Base-by-base conservation (phyloP, 768 basidiomycete genomes). In the Mycena olivaceomarginata region DNA sequence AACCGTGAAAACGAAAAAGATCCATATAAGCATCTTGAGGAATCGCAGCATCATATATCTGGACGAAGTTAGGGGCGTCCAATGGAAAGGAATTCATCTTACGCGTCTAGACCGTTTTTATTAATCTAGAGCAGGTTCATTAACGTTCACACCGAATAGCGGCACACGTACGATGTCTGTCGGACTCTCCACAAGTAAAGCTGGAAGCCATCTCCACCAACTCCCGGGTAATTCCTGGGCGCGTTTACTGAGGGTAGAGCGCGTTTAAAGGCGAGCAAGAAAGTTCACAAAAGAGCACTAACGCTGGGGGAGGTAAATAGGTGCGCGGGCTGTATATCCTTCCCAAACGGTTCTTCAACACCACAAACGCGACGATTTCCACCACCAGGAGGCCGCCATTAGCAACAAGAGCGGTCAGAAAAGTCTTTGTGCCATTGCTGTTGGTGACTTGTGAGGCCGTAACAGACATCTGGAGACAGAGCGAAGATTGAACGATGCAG, bases 101-200 rank as follows among this genome's bases (percentile, higher is more conserved):
- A 94, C 82, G 94, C 93, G 83, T 95, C 94, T 69, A 93, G 86
- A 0, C 92, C 92, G 84, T 93, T 93, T 82, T 91, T 91, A 20
- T 86, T 82, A 76, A 91, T 92, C 91, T 91, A 68, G 20, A 73
- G 70, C 46, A 39, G 63, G 31, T 43, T 62, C 41, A 57, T 45
- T 68, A 43, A 7, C 12, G 45, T 31, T n/a, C 62, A 46, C 25
- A 20, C 10, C 18, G 18, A 41, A 46, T 25, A 39, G 12, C 67
- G 62, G 11, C 12, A 53, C 9, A 64, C 89, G 46, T 79, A 90
- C 90, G 70, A 91, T 89, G 37, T 91, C 89, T 74, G 85, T 84
- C 13, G 90, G 75, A 7, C 88, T 88, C 31, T 87, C 83, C 11
- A 81, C 80, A 16, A 90, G 67, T 7, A 92, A 79, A 0, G 90